Evolutionary conservation across 306 rosid genomes (phyloP), one percentile per base, ranked within the genome.

Genomic region (Prunus dulcis): DNA sequence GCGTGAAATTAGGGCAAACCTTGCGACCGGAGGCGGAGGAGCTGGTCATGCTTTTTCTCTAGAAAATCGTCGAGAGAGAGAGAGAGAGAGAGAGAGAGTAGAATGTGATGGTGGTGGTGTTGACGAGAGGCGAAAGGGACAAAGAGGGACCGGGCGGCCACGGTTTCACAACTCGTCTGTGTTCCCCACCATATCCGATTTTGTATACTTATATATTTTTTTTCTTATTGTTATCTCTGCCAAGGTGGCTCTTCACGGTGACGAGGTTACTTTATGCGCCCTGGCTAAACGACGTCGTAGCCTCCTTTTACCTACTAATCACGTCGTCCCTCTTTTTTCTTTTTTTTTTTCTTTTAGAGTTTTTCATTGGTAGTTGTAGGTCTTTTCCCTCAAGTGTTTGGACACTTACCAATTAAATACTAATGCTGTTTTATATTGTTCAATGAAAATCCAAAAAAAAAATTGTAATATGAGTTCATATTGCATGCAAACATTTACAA

Each of bases 21-120:
- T 96, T 92, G 84, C 97, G 97, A 63, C 96, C 79, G 71, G 87
- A 56, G 84, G 87, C 88, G 47, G 99, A 96, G 82, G 99, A 96
- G 85, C 99, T 85, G 56, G 99, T 91, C 99, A 96, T 94, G 90
- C 73, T 82, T 70, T 71, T 32, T 32, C 67, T 65, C 85, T 53
- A 82, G 58, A 18, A 51, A 60, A 60, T 46, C 83, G 66, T 30
- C 61, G 87, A 73, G 78, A 58, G 64, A 50, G 51, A 67, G 77
- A 22, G 81, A 72, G 79, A 64, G 63, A 57, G 73, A 14, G 65
- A 45, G 47, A 12, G 60, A 27, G 3, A 32, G 14, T 15, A 32
- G 64, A 63, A 27, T 58, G 75, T 32, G 72, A 38, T 56, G 72
- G 71, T 43, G 77, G 68, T 13, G 78, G 80, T 50, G 71, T 82